Conservation (phyloP, 176 grass and related monocot species). For the Paspalum notatum region DNA sequence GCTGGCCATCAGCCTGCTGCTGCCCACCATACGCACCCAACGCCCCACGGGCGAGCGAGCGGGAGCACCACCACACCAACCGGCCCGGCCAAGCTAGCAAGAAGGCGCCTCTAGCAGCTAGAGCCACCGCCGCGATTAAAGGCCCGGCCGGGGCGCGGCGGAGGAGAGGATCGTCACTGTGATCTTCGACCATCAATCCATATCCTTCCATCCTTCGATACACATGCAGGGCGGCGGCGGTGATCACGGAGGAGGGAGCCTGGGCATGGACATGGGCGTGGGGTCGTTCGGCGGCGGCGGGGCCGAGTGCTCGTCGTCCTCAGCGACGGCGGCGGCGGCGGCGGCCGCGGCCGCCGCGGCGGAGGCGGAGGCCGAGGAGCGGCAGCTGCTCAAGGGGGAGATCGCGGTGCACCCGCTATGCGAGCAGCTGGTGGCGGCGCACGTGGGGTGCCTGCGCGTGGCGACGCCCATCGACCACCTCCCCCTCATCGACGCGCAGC, state of each 20-base stretch:
- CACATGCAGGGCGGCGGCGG: constrained; percentile 61
- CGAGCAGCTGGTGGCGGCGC: constrained; percentile 89
- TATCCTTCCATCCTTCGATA: neutral
- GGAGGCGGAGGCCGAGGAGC: constrained; percentile 70
- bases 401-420: constrained; percentile 97
- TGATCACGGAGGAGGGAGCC: constrained; percentile 46
- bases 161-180: no score
- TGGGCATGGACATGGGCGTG: constrained; percentile 67
- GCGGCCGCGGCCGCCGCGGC: constrained; percentile 43
- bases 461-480: constrained; percentile 98
- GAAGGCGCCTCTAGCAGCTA: neutral
- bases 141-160: no score
- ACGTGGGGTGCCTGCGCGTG: constrained; percentile 95
- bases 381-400: constrained; percentile 90
- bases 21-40: constrained; percentile 24
- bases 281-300: constrained; percentile 26
- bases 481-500: constrained; percentile 93
- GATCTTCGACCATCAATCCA: neutral
- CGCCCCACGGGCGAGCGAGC: constrained; percentile 23
- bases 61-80: neutral
- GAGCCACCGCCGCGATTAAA: no score
- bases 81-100: no score
- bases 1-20: constrained; percentile 5
- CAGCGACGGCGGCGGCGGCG: constrained; percentile 24
- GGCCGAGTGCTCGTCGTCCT: constrained; percentile 63